Conservation (phyloP, 495 filamentous ascomycete species). For the Xylaria telfairii region DNA sequence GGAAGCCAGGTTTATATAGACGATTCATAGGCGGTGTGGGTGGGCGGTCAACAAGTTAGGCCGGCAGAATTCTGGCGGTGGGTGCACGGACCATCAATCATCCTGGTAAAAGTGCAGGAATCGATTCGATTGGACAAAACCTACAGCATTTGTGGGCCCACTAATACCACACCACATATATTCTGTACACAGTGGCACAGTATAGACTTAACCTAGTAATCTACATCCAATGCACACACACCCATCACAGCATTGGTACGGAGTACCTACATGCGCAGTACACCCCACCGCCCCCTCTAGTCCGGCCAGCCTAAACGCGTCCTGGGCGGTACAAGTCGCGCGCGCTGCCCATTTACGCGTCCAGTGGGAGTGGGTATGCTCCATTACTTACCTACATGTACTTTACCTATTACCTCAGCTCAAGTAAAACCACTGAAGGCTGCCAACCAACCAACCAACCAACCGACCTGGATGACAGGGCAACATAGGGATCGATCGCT, state of each 20-base stretch:
- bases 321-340: background rate
- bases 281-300: background rate
- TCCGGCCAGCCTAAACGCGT: slow-evolving; percentile 3
- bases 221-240: no score
- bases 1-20: slow-evolving; percentile 31
- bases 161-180: no score
- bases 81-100: background rate
- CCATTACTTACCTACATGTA: background rate
- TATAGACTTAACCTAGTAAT: no score
- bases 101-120: background rate
- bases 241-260: no score
- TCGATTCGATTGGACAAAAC: no score
- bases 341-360: slow-evolving; percentile 28
- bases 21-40: slow-evolving; percentile 23
- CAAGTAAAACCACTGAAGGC: no score
- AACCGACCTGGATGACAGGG: background rate
- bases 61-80: slow-evolving; percentile 13
- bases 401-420: background rate
- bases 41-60: slow-evolving; percentile 2
- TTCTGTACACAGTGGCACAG: no score
- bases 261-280: no score
- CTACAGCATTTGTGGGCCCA: no score
- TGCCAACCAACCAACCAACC: no score
- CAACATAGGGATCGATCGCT: background rate
- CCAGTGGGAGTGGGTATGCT: background rate